phyloP scores from a whole-genome alignment of 1,284 basidiomycete species.

The Boletus sp. region DNA sequence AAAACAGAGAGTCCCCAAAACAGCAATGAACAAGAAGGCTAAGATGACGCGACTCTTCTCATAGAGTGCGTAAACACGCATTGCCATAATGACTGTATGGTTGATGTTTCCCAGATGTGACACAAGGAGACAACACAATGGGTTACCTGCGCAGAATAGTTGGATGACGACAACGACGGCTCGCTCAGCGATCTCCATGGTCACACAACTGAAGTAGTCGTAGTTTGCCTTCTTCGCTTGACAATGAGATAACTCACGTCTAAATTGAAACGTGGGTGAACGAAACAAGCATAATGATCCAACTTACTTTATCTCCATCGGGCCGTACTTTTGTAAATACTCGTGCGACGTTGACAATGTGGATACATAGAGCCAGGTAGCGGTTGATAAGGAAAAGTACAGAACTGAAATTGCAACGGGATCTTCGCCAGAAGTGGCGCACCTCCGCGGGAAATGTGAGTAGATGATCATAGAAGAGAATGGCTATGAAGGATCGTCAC shows the following conservation, averaged over 20 bases:
- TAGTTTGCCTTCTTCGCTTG: background rate
- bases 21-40: conserved; percentile 5
- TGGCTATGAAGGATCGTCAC: conserved; percentile 20
- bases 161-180: conserved; percentile 10
- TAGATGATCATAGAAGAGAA: conserved; percentile 41
- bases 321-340: background rate
- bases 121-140: background rate
- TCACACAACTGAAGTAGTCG: conserved; percentile 2
- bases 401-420: conserved; percentile 27
- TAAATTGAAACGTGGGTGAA: background rate
- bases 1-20: conserved; percentile 4
- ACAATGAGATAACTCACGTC: conserved; percentile 6
- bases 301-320: background rate
- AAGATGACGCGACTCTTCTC: conserved; percentile 21
- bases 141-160: conserved; percentile 9
- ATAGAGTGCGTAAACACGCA: conserved; percentile 34
- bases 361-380: conserved; percentile 34
- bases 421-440: conserved; percentile 35
- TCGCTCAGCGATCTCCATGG: background rate
- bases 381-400: conserved; percentile 38
- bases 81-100: conserved; percentile 27
- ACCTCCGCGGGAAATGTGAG: conserved; percentile 38
- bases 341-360: conserved; percentile 5
- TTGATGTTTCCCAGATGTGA: conserved; percentile 19
- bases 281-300: background rate